A percentile compares a stretch with the other conserved stretches of the same genome.
phyloP scores from a whole-genome alignment of 2,329 filamentous ascomycete species.

The Stachybotrys echinatus region DNA sequence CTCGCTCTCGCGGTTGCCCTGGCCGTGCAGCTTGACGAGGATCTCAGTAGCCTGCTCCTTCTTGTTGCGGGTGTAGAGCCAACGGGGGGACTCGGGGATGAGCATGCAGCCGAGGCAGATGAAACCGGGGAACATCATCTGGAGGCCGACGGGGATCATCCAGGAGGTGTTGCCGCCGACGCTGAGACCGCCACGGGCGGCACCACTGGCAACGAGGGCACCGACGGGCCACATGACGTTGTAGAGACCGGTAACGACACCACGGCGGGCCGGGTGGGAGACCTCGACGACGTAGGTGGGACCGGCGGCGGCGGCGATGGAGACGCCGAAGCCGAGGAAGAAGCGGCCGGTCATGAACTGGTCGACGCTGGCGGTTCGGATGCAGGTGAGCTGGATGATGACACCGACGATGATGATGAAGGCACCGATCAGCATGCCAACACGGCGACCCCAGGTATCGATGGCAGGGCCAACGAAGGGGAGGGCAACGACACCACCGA shows the following conservation, averaged over 20 bases:
- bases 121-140: conserved; percentile 31
- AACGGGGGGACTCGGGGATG: conserved; percentile 31
- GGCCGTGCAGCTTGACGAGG: conserved; percentile 34
- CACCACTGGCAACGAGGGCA: conserved; percentile 41
- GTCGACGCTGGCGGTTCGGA: conserved; percentile 14
- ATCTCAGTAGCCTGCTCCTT: conserved; percentile 19
- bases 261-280: conserved; percentile 39
- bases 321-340: conserved; percentile 52
- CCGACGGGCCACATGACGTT: conserved; percentile 41
- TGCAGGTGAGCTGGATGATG: conserved; percentile 36
- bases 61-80: conserved; percentile 31
- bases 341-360: conserved; percentile 53
- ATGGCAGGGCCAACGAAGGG: conserved; percentile 42
- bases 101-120: conserved; percentile 23
- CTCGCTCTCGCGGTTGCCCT: conserved; percentile 29
- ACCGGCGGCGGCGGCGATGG: conserved; percentile 39
- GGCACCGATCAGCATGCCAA: conserved; percentile 41
- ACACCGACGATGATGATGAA: conserved; percentile 37
- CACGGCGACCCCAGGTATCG: conserved; percentile 41
- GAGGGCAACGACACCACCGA: conserved; percentile 42
- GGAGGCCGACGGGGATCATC: conserved; percentile 33
- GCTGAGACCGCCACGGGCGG: conserved; percentile 34
- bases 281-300: conserved; percentile 44
- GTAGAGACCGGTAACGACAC: conserved; percentile 50
- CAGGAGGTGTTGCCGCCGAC: conserved; percentile 26